Evolutionary conservation across 148 eudicot species (phyloP), one percentile per base, ranked within the genome.

Genomic region (Nepenthes mirabilis): DNA sequence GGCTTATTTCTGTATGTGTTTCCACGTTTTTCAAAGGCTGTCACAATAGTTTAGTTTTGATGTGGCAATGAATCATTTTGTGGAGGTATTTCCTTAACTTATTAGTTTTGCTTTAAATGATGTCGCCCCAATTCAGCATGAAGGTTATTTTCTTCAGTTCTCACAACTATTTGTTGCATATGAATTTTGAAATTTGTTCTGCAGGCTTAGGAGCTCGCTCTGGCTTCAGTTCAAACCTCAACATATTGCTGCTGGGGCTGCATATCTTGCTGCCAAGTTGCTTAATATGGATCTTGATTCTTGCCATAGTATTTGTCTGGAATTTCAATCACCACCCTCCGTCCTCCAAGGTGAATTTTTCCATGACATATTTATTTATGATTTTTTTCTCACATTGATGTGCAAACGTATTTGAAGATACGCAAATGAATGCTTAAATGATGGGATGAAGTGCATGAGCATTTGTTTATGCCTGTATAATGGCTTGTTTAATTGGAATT

Each of bases 141-240:
- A 5, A 3, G 6, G 55, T 3, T 52, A 11, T 11, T 56, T 58
- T 6, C 37, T 63, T 70, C 74, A 67, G 70, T 74, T 65, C 69
- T 64, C 58, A 59, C 36, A 37, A 37, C 35, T 65, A 56, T 51
- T 33, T 23, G 36, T 47, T 9, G 56, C 50, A 12, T 45, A 34
- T 77, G 40, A 43, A 56, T 50, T 14, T 59, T 32, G 8, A 40
- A 40, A 12, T 9, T 57, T 59, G 1, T 70, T 65, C 68, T 84
- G 78, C 72, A 94, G 99, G 87, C 82, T 94, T 57, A 72, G 91
- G 48, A 94, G 90, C 69, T 86, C 99, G 2, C 76, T 93, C 34
- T 93, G 98, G 95, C 95, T 93, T 56, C 98, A 93, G 62, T 93
- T 86, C 70, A 94, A 94, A 66, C 99, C 99, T 14, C 86, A 86